Evolutionary conservation across 1,284 basidiomycete species (phyloP).

Genomic region (Microbotryum silenes-acaulis): DNA sequence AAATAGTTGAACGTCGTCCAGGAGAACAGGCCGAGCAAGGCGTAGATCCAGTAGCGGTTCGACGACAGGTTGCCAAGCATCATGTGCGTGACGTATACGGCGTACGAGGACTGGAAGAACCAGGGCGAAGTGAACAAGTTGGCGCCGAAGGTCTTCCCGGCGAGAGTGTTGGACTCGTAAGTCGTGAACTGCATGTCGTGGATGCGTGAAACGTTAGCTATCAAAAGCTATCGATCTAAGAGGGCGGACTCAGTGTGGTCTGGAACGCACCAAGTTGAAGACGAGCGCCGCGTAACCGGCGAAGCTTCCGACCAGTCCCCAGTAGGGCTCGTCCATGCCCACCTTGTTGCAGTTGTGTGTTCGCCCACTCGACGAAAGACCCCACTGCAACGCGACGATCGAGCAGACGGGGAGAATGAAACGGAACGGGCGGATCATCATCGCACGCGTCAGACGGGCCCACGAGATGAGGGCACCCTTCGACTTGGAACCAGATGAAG

Average conservation of each 20-base stretch:
- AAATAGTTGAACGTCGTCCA: slow-evolving; percentile 41
- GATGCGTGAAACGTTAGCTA: neutral
- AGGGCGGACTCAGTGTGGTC: neutral
- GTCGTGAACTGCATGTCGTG: slow-evolving; percentile 34
- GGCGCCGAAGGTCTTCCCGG: slow-evolving; percentile 38
- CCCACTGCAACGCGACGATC: slow-evolving; percentile 39
- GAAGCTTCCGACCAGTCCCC: slow-evolving; percentile 35
- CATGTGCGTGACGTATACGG: slow-evolving; percentile 38
- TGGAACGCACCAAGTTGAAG: slow-evolving; percentile 35
- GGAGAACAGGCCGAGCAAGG: slow-evolving; percentile 36
- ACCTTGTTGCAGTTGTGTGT: slow-evolving; percentile 38
- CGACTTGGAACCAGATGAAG: slow-evolving; percentile 21
- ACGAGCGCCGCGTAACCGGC: slow-evolving; percentile 38
- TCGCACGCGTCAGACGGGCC: slow-evolving; percentile 37
- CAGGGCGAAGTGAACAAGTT: slow-evolving; percentile 40
- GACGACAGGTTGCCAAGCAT: slow-evolving; percentile 40
- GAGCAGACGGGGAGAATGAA: slow-evolving; percentile 39
- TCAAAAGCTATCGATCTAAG: neutral
- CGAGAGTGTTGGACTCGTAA: slow-evolving; percentile 37
- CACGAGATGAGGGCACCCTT: slow-evolving; percentile 36
- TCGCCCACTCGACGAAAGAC: slow-evolving; percentile 34
- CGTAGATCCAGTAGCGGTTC: slow-evolving; percentile 41
- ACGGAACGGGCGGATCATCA: slow-evolving; percentile 39
- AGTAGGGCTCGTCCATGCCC: slow-evolving; percentile 40
- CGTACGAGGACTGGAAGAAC: slow-evolving; percentile 39